phyloP scores from a whole-genome alignment of 495 filamentous ascomycete species.

The Penicillium odoratum region DNA sequence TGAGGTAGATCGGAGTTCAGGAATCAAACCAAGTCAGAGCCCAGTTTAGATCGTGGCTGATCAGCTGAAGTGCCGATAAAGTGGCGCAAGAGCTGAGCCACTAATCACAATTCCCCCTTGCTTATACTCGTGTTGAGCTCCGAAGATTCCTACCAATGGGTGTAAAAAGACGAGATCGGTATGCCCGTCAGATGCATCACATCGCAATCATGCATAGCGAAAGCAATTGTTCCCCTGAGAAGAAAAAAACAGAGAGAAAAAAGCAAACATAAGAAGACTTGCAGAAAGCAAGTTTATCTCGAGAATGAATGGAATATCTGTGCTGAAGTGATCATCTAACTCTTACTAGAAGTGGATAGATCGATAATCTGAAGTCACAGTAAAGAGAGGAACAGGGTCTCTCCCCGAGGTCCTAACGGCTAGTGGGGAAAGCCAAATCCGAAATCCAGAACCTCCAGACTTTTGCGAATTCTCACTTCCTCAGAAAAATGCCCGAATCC shows the following conservation, averaged over 20 bases:
- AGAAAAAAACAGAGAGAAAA: not conserved
- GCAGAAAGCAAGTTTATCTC: not conserved
- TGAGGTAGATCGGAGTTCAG: not conserved
- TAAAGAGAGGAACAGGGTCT: too few relatives aligned
- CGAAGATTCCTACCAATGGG: conserved; percentile 5
- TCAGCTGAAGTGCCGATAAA: not conserved
- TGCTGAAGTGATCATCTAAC: too few relatives aligned
- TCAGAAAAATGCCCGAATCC: conserved; percentile 15
- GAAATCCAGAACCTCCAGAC: not conserved
- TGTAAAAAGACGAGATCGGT: not conserved
- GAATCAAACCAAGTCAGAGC: not conserved
- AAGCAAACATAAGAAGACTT: not conserved
- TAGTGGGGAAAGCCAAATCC: not conserved
- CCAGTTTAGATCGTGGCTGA: not conserved
- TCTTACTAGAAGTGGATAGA: too few relatives aligned
- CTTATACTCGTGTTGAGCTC: not conserved
- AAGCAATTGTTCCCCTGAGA: not conserved
- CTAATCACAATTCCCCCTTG: not conserved
- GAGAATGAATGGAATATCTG: too few relatives aligned
- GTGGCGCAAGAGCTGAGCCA: conserved; percentile 1
- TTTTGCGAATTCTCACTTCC: not conserved
- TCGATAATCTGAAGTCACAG: too few relatives aligned
- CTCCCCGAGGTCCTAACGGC: not conserved
- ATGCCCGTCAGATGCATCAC: conserved; percentile 7
- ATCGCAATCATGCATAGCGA: not conserved